A percentile compares a stretch with the other conserved stretches of the same genome.
phyloP scores from a whole-genome alignment of 192 early-diverging fungal genomes.

The Thoreauomyces humboldtii region DNA sequence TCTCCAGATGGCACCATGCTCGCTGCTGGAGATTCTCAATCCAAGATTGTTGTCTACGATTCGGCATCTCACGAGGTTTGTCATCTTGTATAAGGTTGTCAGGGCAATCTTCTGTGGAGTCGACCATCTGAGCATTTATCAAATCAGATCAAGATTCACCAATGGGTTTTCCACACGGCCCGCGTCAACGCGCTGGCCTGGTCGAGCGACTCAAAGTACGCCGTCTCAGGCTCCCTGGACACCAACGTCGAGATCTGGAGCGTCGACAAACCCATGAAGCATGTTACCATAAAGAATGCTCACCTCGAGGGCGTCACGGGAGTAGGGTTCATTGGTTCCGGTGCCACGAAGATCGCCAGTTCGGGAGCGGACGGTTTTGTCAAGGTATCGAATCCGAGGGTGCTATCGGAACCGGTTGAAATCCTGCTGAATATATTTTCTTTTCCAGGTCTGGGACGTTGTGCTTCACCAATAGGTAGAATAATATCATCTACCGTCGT shows the following conservation, averaged over 20 bases:
- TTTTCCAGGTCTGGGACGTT: conserved; percentile 3
- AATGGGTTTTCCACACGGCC: conserved; percentile 89
- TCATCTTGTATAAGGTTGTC: background rate
- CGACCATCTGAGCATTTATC: background rate
- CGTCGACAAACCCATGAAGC: conserved; percentile 72
- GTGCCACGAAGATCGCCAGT: background rate
- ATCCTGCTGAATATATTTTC: background rate
- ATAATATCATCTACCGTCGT: too few species aligned
- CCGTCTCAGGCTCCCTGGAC: conserved; percentile 81
- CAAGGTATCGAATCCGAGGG: background rate
- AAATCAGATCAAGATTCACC: conserved; percentile 47
- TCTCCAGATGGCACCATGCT: conserved; percentile 71
- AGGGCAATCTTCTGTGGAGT: background rate
- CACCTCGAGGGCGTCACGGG: conserved; percentile 79
- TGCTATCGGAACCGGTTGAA: background rate
- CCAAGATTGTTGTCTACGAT: conserved; percentile 77
- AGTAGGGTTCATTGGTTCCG: conserved; percentile 57
- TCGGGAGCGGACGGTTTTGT: conserved; percentile 8
- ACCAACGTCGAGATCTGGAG: conserved; percentile 91
- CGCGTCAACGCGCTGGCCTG: conserved; percentile 80
- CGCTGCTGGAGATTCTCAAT: conserved; percentile 76
- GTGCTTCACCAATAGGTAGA: conserved; percentile 5
- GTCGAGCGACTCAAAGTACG: conserved; percentile 70
- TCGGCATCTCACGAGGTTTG: conserved; percentile 45
- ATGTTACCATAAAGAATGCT: conserved; percentile 72